Evolutionary conservation across 2,329 filamentous ascomycete species (phyloP).

Genomic region (Alternaria longipes): DNA sequence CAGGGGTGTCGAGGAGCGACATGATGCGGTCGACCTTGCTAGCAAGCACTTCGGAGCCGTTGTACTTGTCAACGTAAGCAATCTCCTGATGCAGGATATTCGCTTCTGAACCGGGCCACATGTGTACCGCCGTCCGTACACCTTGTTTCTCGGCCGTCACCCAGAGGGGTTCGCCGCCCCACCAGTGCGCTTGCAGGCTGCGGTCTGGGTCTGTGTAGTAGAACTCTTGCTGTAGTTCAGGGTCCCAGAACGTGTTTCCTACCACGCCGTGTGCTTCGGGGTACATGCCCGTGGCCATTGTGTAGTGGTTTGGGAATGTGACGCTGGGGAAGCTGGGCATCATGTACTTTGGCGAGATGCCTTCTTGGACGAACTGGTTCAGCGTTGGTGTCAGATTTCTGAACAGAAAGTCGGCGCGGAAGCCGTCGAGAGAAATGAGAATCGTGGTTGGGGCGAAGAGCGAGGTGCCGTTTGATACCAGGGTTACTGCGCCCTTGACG

Average conservation of each 20-base stretch:
- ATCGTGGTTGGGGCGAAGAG: slow-evolving; percentile 92
- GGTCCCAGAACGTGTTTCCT: slow-evolving; percentile 95
- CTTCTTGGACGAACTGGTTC: slow-evolving; percentile 78
- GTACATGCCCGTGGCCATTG: slow-evolving; percentile 88
- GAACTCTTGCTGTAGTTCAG: slow-evolving; percentile 78
- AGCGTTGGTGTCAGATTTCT: slow-evolving; percentile 85
- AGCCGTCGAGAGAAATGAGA: slow-evolving; percentile 92
- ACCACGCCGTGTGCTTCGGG: slow-evolving; percentile 94
- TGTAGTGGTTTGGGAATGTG: slow-evolving; percentile 95
- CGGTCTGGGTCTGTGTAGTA: slow-evolving; percentile 80
- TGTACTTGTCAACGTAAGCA: slow-evolving; percentile 84
- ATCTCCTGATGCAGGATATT: slow-evolving; percentile 79
- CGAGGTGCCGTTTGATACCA: slow-evolving; percentile 80
- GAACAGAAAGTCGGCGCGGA: slow-evolving; percentile 90
- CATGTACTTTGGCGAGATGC: slow-evolving; percentile 93
- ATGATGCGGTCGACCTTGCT: slow-evolving; percentile 83
- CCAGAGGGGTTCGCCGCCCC: slow-evolving; percentile 94
- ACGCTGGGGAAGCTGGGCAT: slow-evolving; percentile 93
- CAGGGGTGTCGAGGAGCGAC: slow-evolving; percentile 84
- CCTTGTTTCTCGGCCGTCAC: slow-evolving; percentile 86
- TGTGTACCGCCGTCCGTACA: slow-evolving; percentile 84
- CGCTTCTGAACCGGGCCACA: slow-evolving; percentile 98
- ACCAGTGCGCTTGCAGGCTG: slow-evolving; percentile 90
- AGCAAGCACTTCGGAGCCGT: slow-evolving; percentile 75
- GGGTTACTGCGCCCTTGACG: slow-evolving; percentile 37